phyloP scores from a whole-genome alignment of 2,329 filamentous ascomycete genomes.

The Verticillium nonalfalfae region DNA sequence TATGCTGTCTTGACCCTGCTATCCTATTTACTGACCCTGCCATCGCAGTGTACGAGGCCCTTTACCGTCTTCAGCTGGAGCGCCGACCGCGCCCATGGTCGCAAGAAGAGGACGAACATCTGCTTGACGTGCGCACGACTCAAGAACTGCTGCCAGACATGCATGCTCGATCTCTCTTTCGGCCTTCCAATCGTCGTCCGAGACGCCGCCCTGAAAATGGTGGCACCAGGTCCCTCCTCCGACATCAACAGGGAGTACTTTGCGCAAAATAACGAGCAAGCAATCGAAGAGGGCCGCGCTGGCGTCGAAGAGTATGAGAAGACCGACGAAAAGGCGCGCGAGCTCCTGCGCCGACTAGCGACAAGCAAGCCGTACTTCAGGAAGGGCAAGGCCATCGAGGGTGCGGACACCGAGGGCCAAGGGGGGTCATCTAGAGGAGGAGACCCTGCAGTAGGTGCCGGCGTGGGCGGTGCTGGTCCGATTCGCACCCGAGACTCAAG shows the following conservation, averaged over 20 bases:
- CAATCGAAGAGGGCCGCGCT: slow-evolving; percentile 85
- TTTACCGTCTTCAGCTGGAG: slow-evolving; percentile 97
- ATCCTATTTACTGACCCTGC: slow-evolving; percentile 11
- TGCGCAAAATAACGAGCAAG: slow-evolving; percentile 92
- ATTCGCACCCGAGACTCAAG: slow-evolving; percentile 67
- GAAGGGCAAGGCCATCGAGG: slow-evolving; percentile 72
- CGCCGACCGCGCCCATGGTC: slow-evolving; percentile 76
- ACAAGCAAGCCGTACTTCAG: slow-evolving; percentile 94
- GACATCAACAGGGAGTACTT: slow-evolving; percentile 96
- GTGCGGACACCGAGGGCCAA: slow-evolving; percentile 25
- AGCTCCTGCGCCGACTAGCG: slow-evolving; percentile 76
- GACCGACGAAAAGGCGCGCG: slow-evolving; percentile 92
- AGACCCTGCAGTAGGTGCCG: slow-evolving; percentile 46
- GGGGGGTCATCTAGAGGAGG: slow-evolving; percentile 27
- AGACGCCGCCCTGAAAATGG: slow-evolving; percentile 96
- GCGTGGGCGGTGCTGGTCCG: slow-evolving; percentile 61
- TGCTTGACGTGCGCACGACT: slow-evolving; percentile 94
- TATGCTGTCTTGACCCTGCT: not conserved
- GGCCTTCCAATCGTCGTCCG: slow-evolving; percentile 90
- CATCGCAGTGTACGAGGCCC: slow-evolving; percentile 68
- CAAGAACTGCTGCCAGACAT: slow-evolving; percentile 98
- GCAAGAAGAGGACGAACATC: slow-evolving; percentile 90
- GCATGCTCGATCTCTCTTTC: slow-evolving; percentile 96
- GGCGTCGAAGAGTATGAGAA: slow-evolving; percentile 90
- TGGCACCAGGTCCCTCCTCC: slow-evolving; percentile 85